A percentile compares a stretch with the other conserved stretches of the same genome.
These are phyloP conservation scores for Leucocoprinus birnbaumii DNA, from an alignment of 768 basidiomycete species.

Conservation along the genomic window DNA sequence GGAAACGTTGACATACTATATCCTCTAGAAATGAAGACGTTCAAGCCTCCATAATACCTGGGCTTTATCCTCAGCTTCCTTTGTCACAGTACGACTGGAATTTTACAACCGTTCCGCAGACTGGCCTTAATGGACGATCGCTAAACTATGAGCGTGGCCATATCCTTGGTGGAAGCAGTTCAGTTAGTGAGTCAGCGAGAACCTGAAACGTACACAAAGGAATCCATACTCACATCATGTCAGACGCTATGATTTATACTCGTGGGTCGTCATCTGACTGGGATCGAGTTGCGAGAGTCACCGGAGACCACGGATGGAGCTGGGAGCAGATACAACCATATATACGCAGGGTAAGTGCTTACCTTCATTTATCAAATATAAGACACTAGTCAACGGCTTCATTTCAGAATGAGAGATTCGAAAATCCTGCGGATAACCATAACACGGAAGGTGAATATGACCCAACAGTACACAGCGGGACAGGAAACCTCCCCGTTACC, in stretches of 20 bases:
- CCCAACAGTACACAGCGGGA: not conserved
- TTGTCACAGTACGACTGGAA: not conserved
- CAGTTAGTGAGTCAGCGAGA: not conserved
- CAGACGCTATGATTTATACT: slow-evolving; percentile 15
- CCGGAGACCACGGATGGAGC: slow-evolving; percentile 13
- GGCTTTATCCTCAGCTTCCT: not conserved
- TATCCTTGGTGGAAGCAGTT: not conserved
- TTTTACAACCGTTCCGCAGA: slow-evolving; percentile 4
- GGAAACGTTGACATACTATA: not conserved
- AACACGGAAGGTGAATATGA: not conserved
- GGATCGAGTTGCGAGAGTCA: slow-evolving; percentile 13
- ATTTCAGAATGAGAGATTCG: not conserved
- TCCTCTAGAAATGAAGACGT: not conserved
- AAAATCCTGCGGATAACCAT: not conserved
- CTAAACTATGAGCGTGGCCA: not conserved
- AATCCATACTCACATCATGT: not conserved
- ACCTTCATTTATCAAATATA: too few relatives aligned
- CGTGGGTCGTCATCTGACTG: slow-evolving; percentile 14
- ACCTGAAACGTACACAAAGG: not conserved
- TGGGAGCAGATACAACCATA: slow-evolving; percentile 13
- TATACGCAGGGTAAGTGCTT: not conserved
- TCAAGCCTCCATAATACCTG: not conserved
- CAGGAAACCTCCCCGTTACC: not conserved
- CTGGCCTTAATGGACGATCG: slow-evolving; percentile 1
- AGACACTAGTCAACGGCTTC: too few relatives aligned